Evolutionary conservation across 805 yeast species (phyloP), one percentile per base, ranked within the genome.

Genomic region (Sugiyamaella mastotermitis): DNA sequence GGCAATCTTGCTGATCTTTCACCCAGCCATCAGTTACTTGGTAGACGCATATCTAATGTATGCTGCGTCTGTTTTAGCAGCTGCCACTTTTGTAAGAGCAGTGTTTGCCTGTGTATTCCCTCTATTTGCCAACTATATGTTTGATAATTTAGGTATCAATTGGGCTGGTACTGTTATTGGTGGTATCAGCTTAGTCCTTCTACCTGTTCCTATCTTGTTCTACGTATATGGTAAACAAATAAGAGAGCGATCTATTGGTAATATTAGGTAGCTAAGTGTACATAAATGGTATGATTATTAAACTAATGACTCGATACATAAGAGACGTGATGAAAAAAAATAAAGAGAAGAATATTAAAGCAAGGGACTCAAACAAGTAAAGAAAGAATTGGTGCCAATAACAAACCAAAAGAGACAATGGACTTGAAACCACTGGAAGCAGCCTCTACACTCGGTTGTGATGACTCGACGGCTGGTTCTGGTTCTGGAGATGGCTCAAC

Each of bases 101-200:
- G 61, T 66, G 0, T 74, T 78, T 46, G 90, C 83, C 35, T 83
- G 79, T 23, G 76, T 75, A 1, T 78, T 77, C 71, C 86, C 85
- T 32, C 64, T 83, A 37, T 83, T 83, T 55, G 82, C 85, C 1
- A 61, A 69, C 3, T 77, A 70, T 49, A 78, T 83, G 90, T 82
- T 83, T 59, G 58, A 64, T 21, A 68, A 66, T 43, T 69, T 83
- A 75, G 82, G 83, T 28, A 69, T 69, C 23, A 77, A 82, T 48
- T 83, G 88, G 88, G 88, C 92, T 1, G 87, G 88, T 45, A 62
- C 82, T 23, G 55, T 83, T 20, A 53, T 83, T 24, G 86, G 87
- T n/a, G 64, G 76, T 37, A 65, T 83, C 35, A 76, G 79, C 0
- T 60, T 65, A 3, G 66, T 61, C 1, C 52, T 83, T 61, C 61